Evolutionary conservation across 805 yeast genomes (phyloP), one percentile per base, ranked within the genome.

Genomic region (Sugiyamaella qingdaonensis): DNA sequence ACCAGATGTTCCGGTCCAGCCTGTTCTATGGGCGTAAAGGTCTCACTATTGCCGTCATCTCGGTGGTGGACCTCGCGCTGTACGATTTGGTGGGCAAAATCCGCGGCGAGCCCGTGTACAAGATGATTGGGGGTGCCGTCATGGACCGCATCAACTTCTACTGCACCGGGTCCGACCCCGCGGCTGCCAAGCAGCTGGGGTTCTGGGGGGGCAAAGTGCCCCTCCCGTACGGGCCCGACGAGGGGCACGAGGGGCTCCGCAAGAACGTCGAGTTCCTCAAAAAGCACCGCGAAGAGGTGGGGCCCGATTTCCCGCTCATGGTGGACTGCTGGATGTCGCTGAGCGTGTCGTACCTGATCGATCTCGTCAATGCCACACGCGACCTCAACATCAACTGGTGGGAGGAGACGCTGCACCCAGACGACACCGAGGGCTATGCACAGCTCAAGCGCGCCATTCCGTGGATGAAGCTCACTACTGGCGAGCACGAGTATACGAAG

Each of bases 191-290:
- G 62, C 55, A 58, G 19, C 72, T 75, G 78, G 80, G 80, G 18
- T 77, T 77, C 69, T 76, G 78, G 78, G 80, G 80, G 55, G 80
- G 78, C 43, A 77, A 77, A 59, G 80, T 77, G 46, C 77, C 80
- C 1, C 69, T 77, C 45, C 80, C 80, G 44, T 75, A 66, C 56
- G 77, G 79, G 18, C 79, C 80, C 13, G 78, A 73, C 59, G 80
- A 77, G 61, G 80, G 80, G n/a, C 73, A 68, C 56, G 69, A 56
- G 49, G 80, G 80, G 16, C 63, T 77, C 46, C 62, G 65, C 48
- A 75, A 76, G 63, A 76, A 77, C 52, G 74, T 76, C 57, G 77
- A 71, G 57, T 76, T 75, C 59, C 66, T 77, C 44, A 64, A 64
- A 27, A 68, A 72, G 52, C 78, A 76, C 59, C 69, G 81, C 49